phyloP scores from a whole-genome alignment of 2,329 filamentous ascomycete species.

The Rhynchosporium secalis region DNA sequence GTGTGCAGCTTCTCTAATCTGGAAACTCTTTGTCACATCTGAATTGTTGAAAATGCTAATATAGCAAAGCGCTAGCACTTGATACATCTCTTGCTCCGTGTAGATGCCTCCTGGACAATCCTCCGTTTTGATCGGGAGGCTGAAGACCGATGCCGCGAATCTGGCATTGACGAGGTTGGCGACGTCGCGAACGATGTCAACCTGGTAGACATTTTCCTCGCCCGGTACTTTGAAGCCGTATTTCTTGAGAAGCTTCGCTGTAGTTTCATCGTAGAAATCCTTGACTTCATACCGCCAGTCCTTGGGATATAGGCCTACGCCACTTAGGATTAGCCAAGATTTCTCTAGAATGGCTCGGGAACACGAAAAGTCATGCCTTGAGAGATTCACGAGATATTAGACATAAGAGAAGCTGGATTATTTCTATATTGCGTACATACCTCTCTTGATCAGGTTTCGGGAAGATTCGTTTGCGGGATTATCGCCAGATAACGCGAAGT shows the following conservation, averaged over 20 bases:
- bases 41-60: slow-evolving; percentile 62
- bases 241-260: slow-evolving; percentile 59
- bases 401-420: too few relatives aligned
- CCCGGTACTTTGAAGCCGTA: slow-evolving; percentile 63
- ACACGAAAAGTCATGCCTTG: too few relatives aligned
- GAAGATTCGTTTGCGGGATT: slow-evolving; percentile 50
- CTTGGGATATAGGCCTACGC: slow-evolving; percentile 52
- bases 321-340: too few relatives aligned
- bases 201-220: slow-evolving; percentile 51
- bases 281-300: slow-evolving; percentile 64
- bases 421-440: slow-evolving; percentile 31
- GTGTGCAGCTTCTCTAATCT: slow-evolving; percentile 58
- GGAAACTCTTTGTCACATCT: slow-evolving; percentile 67
- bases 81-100: slow-evolving; percentile 57
- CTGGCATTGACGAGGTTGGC: slow-evolving; percentile 56
- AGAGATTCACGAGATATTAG: too few relatives aligned
- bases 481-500: slow-evolving; percentile 58
- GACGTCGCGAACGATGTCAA: slow-evolving; percentile 66
- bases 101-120: slow-evolving; percentile 52
- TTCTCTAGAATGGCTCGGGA: too few relatives aligned
- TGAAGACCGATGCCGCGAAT: slow-evolving; percentile 55
- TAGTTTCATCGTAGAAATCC: slow-evolving; percentile 65
- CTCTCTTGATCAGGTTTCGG: slow-evolving; percentile 53
- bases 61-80: slow-evolving; percentile 65
- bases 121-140: slow-evolving; percentile 55